phyloP scores from a whole-genome alignment of 2,329 filamentous ascomycete genomes.

The Calcarisporium arbuscula region DNA sequence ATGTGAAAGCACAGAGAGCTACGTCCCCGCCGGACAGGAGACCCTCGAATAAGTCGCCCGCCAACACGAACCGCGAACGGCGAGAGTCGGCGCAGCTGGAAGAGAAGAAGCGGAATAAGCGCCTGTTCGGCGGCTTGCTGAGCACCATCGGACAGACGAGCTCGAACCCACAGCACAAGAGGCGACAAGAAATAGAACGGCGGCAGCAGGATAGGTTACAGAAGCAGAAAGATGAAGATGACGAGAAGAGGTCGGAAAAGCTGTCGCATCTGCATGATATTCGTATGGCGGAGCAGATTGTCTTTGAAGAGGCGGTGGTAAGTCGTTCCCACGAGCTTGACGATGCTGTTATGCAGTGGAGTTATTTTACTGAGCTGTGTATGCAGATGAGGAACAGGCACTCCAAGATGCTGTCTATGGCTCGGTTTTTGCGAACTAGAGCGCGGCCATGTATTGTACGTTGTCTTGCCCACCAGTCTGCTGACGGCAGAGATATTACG shows the following conservation, averaged over 20 bases:
- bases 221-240: constrained; percentile 65
- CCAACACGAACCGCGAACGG: constrained; percentile 10
- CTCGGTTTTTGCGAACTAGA: constrained; percentile 67
- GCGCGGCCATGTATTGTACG: constrained; percentile 68
- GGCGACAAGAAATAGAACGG: constrained; percentile 73
- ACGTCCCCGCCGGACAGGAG: neutral
- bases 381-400: constrained; percentile 73
- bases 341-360: constrained; percentile 2
- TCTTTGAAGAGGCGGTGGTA: constrained; percentile 72
- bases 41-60: constrained; percentile 1
- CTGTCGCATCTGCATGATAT: constrained; percentile 54
- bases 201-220: constrained; percentile 72
- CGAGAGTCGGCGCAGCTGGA: constrained; percentile 41
- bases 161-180: constrained; percentile 58
- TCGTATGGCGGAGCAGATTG: constrained; percentile 63
- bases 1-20: neutral
- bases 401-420: constrained; percentile 61
- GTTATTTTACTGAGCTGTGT: constrained; percentile 12
- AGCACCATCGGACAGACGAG: constrained; percentile 71
- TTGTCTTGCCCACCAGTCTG: constrained; percentile 10
- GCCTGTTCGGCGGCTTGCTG: constrained; percentile 78
- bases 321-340: constrained; percentile 25
- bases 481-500: too few species aligned
- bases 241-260: constrained; percentile 59
- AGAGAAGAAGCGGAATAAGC: constrained; percentile 77